A percentile compares a stretch with the other conserved stretches of the same genome.
These are phyloP conservation scores for Chaetomiaceae sp. DNA, from an alignment of 2,329 filamentous ascomycete genomes.

Conservation along the genomic window DNA sequence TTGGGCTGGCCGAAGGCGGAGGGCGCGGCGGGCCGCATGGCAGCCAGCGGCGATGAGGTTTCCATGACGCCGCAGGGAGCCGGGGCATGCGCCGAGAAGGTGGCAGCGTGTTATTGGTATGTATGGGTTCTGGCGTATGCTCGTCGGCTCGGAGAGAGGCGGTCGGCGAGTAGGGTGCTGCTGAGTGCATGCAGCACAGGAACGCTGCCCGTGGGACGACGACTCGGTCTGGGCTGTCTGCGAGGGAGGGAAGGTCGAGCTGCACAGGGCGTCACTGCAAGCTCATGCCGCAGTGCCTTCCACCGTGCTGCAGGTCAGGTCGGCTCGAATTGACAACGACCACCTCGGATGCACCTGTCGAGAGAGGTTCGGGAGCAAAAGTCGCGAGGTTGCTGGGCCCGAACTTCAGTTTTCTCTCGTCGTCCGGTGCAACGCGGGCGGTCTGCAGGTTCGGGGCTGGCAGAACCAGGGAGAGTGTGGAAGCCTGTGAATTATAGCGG, in stretches of 20 bases:
- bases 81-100: constrained; percentile 10
- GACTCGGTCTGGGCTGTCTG: not conserved
- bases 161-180: not conserved
- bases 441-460: constrained; percentile 22
- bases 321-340: constrained; percentile 16
- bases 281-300: constrained; percentile 11
- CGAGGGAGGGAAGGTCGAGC: not conserved
- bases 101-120: no score
- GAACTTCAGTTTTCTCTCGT: constrained; percentile 24
- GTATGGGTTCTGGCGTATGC: not conserved
- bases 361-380: constrained; percentile 9
- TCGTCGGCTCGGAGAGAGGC: not conserved
- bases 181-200: not conserved
- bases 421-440: constrained; percentile 27
- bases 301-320: constrained; percentile 1
- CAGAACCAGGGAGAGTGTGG: constrained; percentile 19
- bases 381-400: constrained; percentile 17
- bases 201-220: not conserved
- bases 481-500: constrained; percentile 21
- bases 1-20: constrained; percentile 55
- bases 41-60: constrained; percentile 86
- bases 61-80: constrained; percentile 56
- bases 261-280: constrained; percentile 12
- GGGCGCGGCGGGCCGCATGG: constrained; percentile 68
- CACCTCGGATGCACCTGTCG: constrained; percentile 11